phyloP scores from a whole-genome alignment of 2,329 filamentous ascomycete species.

The Aspergillus hiratsukae region DNA sequence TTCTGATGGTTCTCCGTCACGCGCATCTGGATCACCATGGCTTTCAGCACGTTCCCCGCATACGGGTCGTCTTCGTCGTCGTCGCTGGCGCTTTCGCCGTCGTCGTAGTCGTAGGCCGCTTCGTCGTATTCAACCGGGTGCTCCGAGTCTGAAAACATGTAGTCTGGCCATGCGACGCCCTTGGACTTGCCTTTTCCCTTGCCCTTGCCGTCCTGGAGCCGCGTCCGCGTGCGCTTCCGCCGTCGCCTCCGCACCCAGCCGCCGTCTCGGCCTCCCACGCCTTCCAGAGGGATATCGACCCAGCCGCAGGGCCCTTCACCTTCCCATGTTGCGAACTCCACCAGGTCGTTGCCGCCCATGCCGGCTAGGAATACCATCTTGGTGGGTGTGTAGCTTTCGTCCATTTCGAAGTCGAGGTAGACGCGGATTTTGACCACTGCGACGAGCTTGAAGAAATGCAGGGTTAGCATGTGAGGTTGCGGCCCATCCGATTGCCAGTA shows the following conservation, averaged over 20 bases:
- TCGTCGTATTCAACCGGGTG: constrained; percentile 16
- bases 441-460: constrained; percentile 58
- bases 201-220: constrained; percentile 7
- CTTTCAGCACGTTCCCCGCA: constrained; percentile 71
- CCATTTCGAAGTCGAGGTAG: constrained; percentile 80
- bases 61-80: constrained; percentile 34
- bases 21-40: constrained; percentile 84
- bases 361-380: constrained; percentile 86
- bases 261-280: constrained; percentile 50
- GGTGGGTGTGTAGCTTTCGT: constrained; percentile 95
- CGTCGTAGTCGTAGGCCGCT: constrained; percentile 25
- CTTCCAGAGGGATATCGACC: constrained; percentile 74
- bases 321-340: constrained; percentile 77
- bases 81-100: constrained; percentile 21
- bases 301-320: constrained; percentile 79
- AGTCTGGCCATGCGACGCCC: constrained; percentile 5
- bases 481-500: constrained; percentile 67
- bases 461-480: constrained; percentile 59
- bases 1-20: constrained; percentile 98
- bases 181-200: constrained; percentile 15
- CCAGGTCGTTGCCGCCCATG: constrained; percentile 84
- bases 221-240: constrained; percentile 14
- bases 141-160: constrained; percentile 15
- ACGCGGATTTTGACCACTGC: constrained; percentile 48
- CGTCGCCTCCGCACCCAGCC: constrained; percentile 24